phyloP scores from a whole-genome alignment of 208 protist genomes.

The Leptomonas pyrrhocoris region DNA sequence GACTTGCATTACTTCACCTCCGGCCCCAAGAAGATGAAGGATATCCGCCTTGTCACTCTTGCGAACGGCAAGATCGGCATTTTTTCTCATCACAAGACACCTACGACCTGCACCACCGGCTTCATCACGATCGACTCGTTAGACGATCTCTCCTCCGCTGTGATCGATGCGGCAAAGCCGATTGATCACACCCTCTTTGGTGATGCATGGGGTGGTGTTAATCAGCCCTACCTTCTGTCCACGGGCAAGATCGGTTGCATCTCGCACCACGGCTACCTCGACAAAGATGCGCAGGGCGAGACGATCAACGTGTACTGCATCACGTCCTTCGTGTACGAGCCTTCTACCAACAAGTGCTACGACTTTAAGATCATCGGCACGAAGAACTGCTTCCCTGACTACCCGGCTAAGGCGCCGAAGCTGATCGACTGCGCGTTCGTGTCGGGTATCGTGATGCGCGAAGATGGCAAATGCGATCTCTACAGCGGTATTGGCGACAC shows the following conservation, averaged over 20 bases:
- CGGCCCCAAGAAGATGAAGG: constrained; percentile 62
- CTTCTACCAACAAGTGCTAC: constrained; percentile 52
- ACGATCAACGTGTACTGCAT: constrained; percentile 65
- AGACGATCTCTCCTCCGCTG: constrained; percentile 47
- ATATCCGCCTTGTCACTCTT: constrained; percentile 57
- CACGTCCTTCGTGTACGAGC: constrained; percentile 66
- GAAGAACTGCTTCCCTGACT: constrained; percentile 61
- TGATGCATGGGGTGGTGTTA: constrained; percentile 63
- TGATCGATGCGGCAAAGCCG: constrained; percentile 49
- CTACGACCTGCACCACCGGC: constrained; percentile 50
- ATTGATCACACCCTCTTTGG: constrained; percentile 73
- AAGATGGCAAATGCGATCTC: constrained; percentile 69
- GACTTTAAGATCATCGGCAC: constrained; percentile 67
- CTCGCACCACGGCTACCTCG: constrained; percentile 67
- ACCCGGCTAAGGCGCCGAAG: constrained; percentile 53
- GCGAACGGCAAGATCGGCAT: constrained; percentile 53
- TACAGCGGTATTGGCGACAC: constrained; percentile 76
- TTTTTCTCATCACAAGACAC: constrained; percentile 61
- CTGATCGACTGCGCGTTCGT: constrained; percentile 70
- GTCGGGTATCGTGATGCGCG: constrained; percentile 66
- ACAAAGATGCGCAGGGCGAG: constrained; percentile 29
- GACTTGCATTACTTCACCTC: constrained; percentile 63
- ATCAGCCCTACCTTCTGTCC: constrained; percentile 60
- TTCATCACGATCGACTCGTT: constrained; percentile 53
- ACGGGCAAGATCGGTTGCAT: constrained; percentile 64